These are phyloP conservation scores for Obelidium mucronatum DNA, from an alignment of 192 early-diverging fungal species.

Conservation along the genomic window DNA sequence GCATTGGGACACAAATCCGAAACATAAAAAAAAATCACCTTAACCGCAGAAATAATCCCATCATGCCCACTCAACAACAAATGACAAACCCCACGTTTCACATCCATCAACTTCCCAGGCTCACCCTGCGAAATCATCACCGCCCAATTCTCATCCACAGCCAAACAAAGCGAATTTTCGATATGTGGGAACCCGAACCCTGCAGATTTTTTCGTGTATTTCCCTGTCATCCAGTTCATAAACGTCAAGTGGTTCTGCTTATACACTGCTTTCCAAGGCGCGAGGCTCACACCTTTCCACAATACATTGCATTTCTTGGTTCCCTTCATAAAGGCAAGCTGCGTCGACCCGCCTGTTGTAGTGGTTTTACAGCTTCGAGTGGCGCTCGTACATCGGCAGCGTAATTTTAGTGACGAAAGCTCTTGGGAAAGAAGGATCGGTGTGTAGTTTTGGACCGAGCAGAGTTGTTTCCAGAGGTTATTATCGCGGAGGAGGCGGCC, in stretches of 20 bases:
- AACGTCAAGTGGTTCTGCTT: slow-evolving; percentile 54
- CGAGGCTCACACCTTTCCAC: slow-evolving; percentile 26
- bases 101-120: slow-evolving; percentile 48
- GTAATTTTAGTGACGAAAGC: not conserved
- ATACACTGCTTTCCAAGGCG: slow-evolving; percentile 53
- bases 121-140: slow-evolving; percentile 45
- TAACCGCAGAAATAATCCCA: slow-evolving; percentile 55
- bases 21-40: slow-evolving; percentile 34
- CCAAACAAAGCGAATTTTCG: slow-evolving; percentile 40
- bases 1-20: no score
- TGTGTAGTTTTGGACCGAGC: slow-evolving; percentile 19
- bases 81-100: slow-evolving; percentile 41
- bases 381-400: not conserved
- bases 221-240: slow-evolving; percentile 48
- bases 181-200: not conserved
- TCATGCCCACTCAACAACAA: slow-evolving; percentile 43
- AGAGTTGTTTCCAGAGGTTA: slow-evolving; percentile 46
- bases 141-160: slow-evolving; percentile 56
- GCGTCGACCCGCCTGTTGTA: not conserved
- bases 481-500: slow-evolving; percentile 43
- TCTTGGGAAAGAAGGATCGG: slow-evolving; percentile 24
- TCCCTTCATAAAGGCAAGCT: slow-evolving; percentile 10
- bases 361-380: not conserved
- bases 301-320: slow-evolving; percentile 17
- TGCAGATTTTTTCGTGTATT: not conserved